Conservation (phyloP, 768 basidiomycete genomes). For the Sutorius australiensis region DNA sequence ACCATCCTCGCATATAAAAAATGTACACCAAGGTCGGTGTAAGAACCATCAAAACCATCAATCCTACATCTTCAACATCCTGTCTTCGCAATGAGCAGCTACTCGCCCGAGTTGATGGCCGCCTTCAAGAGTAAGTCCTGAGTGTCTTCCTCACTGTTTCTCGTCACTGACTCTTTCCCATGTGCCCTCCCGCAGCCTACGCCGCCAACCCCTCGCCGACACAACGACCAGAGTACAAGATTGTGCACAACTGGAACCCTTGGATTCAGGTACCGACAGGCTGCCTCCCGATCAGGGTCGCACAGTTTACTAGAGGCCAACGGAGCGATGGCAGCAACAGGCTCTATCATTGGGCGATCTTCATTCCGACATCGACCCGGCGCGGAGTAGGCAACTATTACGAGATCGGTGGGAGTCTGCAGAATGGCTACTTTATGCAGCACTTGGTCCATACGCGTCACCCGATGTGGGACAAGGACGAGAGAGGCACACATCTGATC, state of each 20-base stretch:
- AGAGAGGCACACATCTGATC: slow-evolving; percentile 11
- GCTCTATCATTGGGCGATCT: slow-evolving; percentile 21
- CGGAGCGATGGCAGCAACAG: not conserved
- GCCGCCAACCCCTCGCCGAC: slow-evolving; percentile 3
- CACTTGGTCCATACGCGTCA: slow-evolving; percentile 16
- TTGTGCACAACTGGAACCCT: slow-evolving; percentile 4
- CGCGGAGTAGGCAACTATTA: slow-evolving; percentile 22
- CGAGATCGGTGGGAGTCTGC: slow-evolving; percentile 11
- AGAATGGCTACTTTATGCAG: slow-evolving; percentile 12
- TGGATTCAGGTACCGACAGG: slow-evolving; percentile 10
- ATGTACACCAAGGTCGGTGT: slow-evolving; percentile 1
- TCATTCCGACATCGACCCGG: slow-evolving; percentile 15
- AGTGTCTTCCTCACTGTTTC: too few species aligned
- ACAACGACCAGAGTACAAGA: not conserved
- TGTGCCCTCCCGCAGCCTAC: slow-evolving; percentile 1
- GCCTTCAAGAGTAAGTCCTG: slow-evolving; percentile 2
- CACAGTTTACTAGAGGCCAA: slow-evolving; percentile 12
- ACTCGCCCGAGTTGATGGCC: slow-evolving; percentile 9
- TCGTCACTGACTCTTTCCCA: not conserved
- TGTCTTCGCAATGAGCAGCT: slow-evolving; percentile 4
- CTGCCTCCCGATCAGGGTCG: slow-evolving; percentile 13
- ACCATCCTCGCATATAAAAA: slow-evolving; percentile 9
- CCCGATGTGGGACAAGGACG: slow-evolving; percentile 8
- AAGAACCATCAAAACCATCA: not conserved
- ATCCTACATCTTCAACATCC: not conserved